Base-by-base conservation (phyloP, 108 stramenopile species). In the Nitzschia palea region DNA sequence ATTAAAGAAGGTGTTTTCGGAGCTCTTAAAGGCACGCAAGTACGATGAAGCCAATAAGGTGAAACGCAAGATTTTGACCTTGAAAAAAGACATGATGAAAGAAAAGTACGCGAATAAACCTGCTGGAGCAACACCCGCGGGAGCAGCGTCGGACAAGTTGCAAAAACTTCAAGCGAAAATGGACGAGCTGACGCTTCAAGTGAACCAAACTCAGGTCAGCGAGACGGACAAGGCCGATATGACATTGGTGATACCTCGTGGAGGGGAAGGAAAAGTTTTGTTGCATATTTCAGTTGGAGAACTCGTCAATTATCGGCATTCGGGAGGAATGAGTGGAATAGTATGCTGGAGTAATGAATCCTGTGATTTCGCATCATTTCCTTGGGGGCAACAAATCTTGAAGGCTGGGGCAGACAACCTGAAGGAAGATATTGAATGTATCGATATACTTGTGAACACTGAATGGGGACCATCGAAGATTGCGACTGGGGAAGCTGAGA, bases 11-110 rank as follows among this genome's bases (percentile, higher is more conserved):
- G 23, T 60, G 44, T 67, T 74, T 53, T 45, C 55, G 28, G 60
- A 51, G 29, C 47, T 67, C 9, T 36, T 74, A 1, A 61, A 61
- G 29, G 60, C 58, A 4, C 45, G 51, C 14, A 57, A 64, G 32
- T 74, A 67, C 52, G 55, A 67, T 30, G 73, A 74, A 18, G 73
- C 73, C 53, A 74, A 74, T 34, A 42, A 40, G 17, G 57, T 74
- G 0, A 74, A 74, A 30, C 57, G 65, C 14, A 59, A 74, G 59
- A 58, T 74, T 44, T 31, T 74, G 15, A 37, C 32, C 22, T 55
- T 74, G 37, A 74, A 74, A 51, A 52, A 62, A 27, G 42, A 36
- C 8, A 67, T 67, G 37, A 57, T 74, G 51, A 74, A 61, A 50
- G 73, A 74, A 29, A 58, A 67, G 40, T 50, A 33, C 29, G 32